Evolutionary conservation across 169 alveolate species (phyloP).

Genomic region (Toxoplasma gondii): DNA sequence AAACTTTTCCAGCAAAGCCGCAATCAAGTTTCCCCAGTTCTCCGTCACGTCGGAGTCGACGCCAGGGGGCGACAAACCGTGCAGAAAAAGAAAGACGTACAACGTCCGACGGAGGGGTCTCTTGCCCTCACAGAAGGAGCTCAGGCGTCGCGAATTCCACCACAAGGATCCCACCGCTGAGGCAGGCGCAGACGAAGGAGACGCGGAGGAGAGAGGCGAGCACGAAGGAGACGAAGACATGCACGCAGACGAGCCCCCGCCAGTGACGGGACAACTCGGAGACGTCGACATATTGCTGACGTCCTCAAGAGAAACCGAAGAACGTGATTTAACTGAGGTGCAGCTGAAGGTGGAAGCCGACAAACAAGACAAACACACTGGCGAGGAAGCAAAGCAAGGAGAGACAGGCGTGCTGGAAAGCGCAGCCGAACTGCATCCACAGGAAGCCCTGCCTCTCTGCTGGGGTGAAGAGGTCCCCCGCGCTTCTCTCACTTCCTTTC

Average conservation of each 20-base stretch:
- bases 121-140: neutral
- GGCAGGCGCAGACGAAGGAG: neutral
- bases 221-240: neutral
- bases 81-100: slow-evolving; percentile 14
- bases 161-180: neutral
- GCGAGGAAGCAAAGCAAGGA: neutral
- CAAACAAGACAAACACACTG: neutral
- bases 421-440: neutral
- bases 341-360: neutral
- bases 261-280: neutral
- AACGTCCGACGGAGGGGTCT: neutral
- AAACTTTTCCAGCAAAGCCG: slow-evolving; percentile 12
- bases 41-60: slow-evolving; percentile 15
- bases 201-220: neutral
- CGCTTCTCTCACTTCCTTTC: neutral
- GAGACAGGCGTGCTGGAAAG: neutral
- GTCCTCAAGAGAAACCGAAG: neutral
- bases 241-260: neutral
- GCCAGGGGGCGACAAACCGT: slow-evolving; percentile 19
- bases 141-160: neutral
- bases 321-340: too few relatives aligned
- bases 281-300: neutral
- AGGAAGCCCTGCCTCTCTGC: neutral
- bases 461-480: neutral
- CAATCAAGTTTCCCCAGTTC: slow-evolving; percentile 21